Percentiles rank a stretch among this genome's conserved stretches.
Evolutionary conservation across 75 land plant species (phyloP).

Genomic region (Picea glauca): DNA sequence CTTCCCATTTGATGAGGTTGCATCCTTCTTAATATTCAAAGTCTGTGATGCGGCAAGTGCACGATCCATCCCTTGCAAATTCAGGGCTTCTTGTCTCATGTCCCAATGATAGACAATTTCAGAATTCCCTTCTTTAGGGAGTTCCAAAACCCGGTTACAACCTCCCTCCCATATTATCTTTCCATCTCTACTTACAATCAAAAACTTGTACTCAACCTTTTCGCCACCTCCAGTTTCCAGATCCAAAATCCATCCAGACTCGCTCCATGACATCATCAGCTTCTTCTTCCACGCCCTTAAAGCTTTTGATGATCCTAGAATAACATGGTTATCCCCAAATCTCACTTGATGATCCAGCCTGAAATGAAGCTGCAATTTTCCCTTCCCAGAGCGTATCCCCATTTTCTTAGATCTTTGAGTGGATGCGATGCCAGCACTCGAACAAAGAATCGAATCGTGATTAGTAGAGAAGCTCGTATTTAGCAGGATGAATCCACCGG

Average conservation of each 20-base stretch:
- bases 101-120: constrained; percentile 75
- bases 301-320: constrained; percentile 76
- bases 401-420: neutral
- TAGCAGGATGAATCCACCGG: too few species aligned
- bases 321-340: constrained; percentile 75
- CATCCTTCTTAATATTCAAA: constrained; percentile 6
- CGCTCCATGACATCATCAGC: constrained; percentile 73
- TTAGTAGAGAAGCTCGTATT: too few species aligned
- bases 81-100: constrained; percentile 15
- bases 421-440: too few species aligned
- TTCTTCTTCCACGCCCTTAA: constrained; percentile 79
- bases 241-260: constrained; percentile 80
- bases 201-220: constrained; percentile 72
- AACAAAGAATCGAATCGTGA: too few species aligned
- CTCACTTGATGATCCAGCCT: constrained; percentile 79
- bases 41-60: neutral
- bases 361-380: constrained; percentile 43
- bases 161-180: constrained; percentile 73
- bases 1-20: constrained; percentile 12
- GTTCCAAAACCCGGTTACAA: constrained; percentile 54
- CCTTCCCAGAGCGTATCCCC: constrained; percentile 14
- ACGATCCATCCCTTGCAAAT: neutral
- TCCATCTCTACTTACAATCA: constrained; percentile 45
- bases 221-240: constrained; percentile 52
- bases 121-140: constrained; percentile 53